phyloP scores from a whole-genome alignment of 176 grass and related monocot genomes.

The Areca catechu region DNA sequence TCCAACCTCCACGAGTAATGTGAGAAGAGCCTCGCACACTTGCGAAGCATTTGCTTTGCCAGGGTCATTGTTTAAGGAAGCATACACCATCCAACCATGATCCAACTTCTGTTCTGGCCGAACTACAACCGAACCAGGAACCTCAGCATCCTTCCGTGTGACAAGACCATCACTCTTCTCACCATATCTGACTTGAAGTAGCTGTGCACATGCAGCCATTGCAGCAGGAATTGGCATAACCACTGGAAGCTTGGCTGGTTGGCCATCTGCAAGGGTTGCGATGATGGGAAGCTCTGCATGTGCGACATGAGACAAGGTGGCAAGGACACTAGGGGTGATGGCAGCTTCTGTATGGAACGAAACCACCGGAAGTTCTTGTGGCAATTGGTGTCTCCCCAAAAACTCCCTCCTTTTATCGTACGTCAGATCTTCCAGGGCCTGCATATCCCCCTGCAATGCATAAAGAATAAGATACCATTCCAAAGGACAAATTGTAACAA shows the following conservation, averaged over 20 bases:
- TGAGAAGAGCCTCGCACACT: conserved; percentile 78
- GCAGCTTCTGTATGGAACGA: conserved; percentile 89
- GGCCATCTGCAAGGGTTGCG: conserved; percentile 23
- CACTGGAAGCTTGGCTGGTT: conserved; percentile 52
- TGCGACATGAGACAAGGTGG: conserved; percentile 71
- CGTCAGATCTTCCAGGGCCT: conserved; percentile 73
- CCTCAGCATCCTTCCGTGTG: conserved; percentile 63
- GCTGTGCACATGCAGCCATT: conserved; percentile 76
- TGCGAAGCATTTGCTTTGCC: conserved; percentile 63
- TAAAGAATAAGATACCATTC: conserved; percentile 5
- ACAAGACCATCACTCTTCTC: conserved; percentile 93
- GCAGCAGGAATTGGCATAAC: conserved; percentile 73
- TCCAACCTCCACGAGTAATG: conserved; percentile 65
- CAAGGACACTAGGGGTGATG: conserved; percentile 58
- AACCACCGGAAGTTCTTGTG: conserved; percentile 55
- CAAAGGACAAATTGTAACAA: too few relatives aligned
- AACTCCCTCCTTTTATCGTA: conserved; percentile 74
- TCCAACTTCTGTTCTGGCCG: conserved; percentile 61
- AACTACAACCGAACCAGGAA: conserved; percentile 60
- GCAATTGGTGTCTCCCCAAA: conserved; percentile 42
- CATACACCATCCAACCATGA: conserved; percentile 95
- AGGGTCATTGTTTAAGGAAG: conserved; percentile 53
- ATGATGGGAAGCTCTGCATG: conserved; percentile 70
- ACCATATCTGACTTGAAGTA: conserved; percentile 60
- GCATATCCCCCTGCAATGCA: conserved; percentile 60